Percentiles rank a stretch among this genome's conserved stretches.
Evolutionary conservation across 1,284 basidiomycete genomes (phyloP).

Genomic region (Microbotryum silenes-acaulis): DNA sequence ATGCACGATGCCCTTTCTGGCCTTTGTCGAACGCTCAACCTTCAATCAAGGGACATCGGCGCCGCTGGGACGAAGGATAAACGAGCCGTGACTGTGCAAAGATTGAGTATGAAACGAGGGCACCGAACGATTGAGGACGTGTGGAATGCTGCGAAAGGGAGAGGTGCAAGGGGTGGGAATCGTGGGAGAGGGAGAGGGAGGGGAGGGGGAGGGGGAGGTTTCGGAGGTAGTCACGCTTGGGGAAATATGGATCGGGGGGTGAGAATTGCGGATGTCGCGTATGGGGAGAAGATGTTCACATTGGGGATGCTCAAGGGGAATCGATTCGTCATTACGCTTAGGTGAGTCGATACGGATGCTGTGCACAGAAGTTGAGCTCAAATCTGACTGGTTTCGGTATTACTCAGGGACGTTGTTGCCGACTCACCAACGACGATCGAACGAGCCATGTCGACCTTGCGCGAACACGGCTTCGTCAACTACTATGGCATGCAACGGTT

Average conservation of each 20-base stretch:
- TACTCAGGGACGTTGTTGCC: constrained; percentile 68
- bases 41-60: constrained; percentile 67
- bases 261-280: constrained; percentile 78
- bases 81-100: constrained; percentile 88
- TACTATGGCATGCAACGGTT: constrained; percentile 99
- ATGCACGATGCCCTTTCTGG: constrained; percentile 86
- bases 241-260: constrained; percentile 63
- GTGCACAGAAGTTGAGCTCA: too few species aligned
- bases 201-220: constrained; percentile 1
- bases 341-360: too few species aligned
- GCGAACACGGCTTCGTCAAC: constrained; percentile 87
- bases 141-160: constrained; percentile 50
- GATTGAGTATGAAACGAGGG: constrained; percentile 73
- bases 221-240: constrained; percentile 8
- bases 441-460: constrained; percentile 66
- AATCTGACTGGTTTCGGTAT: constrained; percentile 1
- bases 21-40: constrained; percentile 65
- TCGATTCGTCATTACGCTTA: constrained; percentile 74
- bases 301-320: constrained; percentile 95
- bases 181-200: constrained; percentile 23
- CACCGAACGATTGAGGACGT: constrained; percentile 69
- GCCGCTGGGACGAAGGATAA: constrained; percentile 98
- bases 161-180: constrained; percentile 44
- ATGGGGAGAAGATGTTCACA: constrained; percentile 71
- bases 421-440: constrained; percentile 64